Evolutionary conservation across 345 rosid genomes (phyloP).

Genomic region (Eucalyptus cloeziana): DNA sequence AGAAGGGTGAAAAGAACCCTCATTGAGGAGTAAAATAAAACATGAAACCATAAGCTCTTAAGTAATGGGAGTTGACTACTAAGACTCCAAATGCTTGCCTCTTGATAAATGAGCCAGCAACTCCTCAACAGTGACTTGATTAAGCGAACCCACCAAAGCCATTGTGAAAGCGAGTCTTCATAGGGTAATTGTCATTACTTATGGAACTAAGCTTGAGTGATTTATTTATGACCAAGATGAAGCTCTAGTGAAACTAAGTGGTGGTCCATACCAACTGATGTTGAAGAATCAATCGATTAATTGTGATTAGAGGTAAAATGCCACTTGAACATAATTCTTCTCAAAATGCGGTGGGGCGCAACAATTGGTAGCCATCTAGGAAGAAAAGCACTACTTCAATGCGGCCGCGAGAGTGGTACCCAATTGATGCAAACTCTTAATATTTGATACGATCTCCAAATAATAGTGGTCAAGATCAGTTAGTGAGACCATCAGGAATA

Average conservation of each 20-base stretch:
- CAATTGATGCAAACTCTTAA: neutral
- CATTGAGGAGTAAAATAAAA: neutral
- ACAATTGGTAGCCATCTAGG: no score
- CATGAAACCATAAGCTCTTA: neutral
- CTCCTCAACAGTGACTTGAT: neutral
- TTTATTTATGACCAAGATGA: neutral
- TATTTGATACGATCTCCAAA: neutral
- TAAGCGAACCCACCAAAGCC: rapidly evolving
- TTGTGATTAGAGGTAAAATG: no score
- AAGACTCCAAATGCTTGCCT: neutral
- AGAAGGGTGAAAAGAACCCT: neutral
- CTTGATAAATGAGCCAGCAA: neutral
- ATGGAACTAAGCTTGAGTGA: neutral
- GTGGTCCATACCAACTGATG: no score
- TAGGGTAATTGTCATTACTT: neutral
- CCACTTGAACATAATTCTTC: no score
- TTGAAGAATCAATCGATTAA: rapidly evolving
- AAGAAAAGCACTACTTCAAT: neutral
- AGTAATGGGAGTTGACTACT: neutral
- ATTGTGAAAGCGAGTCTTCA: neutral
- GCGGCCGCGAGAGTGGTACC: rapidly evolving
- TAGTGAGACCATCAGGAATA: rapidly evolving
- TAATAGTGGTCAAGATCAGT: neutral
- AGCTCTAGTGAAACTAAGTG: neutral
- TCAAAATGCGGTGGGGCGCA: no score